Base-by-base conservation (phyloP, 495 filamentous ascomycete genomes). In the Annulohypoxylon stygium region DNA sequence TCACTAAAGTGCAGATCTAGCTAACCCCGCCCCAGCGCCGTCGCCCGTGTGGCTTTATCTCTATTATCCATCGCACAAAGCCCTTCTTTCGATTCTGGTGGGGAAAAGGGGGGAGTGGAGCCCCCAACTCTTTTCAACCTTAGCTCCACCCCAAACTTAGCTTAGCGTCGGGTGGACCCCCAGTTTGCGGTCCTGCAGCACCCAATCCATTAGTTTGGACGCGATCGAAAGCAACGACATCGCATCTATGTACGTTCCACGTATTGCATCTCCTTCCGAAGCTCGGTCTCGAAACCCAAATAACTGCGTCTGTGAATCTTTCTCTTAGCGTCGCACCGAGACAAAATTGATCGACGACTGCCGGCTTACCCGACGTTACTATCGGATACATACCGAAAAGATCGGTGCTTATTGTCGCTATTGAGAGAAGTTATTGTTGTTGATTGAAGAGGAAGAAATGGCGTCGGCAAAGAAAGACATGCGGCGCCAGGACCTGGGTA, bases 401-500 rank as follows among this genome's bases (percentile, higher is more conserved):
- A 54, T 11, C 26, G 25, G 25, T 10, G 14, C 0, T 30, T 30
- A 2, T 30, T 30, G 30, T 6, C 2, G 30, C 3, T 30, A 6
- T 30, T 30, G 23, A 26, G 50, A n/a, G 11, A 7, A 33, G 23
- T 25, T 8, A 51, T 26, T 16, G 45, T 53, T 43, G 11, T 0
- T 16, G 14, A 70, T 23, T 25, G 48, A 39, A 16, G 14, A 57
- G 30, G 14, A 69, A n/a, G 54, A 34, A 23, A 94, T 94, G 91
- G 83, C 92, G 26, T 87, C 88, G 39, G 92, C 87, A 39, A 93
- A 89, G 80, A 97, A 94, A 81, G 93, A 97, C 80, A 94, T 95
- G 92, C 90, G 94, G 37, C 87, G 93, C 76, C 83, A 86, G 57
- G 93, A 97, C 82, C 87, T 97, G 70, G 89, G 94, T 97, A 86